A percentile compares a stretch with the other conserved stretches of the same genome.
phyloP scores from a whole-genome alignment of 495 filamentous ascomycete species.

The Penicillium simplicissimum region DNA sequence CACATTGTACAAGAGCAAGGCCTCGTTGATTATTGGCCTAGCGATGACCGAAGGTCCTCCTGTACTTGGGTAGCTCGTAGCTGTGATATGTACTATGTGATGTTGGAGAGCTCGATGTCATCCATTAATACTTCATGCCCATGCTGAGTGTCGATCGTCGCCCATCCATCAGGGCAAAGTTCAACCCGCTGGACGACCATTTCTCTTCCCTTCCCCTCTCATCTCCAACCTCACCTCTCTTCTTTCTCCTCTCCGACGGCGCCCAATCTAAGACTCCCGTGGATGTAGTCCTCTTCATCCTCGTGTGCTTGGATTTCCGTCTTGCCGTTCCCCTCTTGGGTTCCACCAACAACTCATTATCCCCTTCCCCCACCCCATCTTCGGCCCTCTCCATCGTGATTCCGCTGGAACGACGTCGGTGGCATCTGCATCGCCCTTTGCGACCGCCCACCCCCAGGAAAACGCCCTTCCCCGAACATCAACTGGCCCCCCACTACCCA shows the following conservation, averaged over 20 bases:
- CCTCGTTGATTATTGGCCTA: not conserved
- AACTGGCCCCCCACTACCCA: not conserved
- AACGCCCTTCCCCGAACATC: conserved; percentile 9
- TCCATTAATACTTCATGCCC: not conserved
- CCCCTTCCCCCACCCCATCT: not conserved
- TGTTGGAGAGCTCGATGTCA: not conserved
- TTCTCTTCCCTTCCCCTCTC: not conserved
- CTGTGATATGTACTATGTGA: not conserved
- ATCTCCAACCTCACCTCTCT: not conserved
- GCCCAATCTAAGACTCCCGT: conserved; percentile 4
- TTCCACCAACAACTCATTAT: not conserved
- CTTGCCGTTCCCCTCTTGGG: conserved; percentile 12
- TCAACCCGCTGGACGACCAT: not conserved
- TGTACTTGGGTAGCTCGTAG: not conserved
- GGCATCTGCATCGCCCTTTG: conserved; percentile 9
- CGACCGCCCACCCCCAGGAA: conserved; percentile 13
- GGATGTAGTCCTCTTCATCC: not conserved
- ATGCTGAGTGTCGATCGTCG: conserved; percentile 7
- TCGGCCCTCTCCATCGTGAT: not conserved
- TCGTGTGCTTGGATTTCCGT: not conserved
- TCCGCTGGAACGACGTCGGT: conserved; percentile 7
- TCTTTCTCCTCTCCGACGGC: not conserved
- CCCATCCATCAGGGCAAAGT: conserved; percentile 2
- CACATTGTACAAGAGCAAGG: not conserved
- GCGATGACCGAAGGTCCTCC: not conserved